phyloP scores from a whole-genome alignment of 805 yeast genomes.

The Torulaspora microellipsoides region DNA sequence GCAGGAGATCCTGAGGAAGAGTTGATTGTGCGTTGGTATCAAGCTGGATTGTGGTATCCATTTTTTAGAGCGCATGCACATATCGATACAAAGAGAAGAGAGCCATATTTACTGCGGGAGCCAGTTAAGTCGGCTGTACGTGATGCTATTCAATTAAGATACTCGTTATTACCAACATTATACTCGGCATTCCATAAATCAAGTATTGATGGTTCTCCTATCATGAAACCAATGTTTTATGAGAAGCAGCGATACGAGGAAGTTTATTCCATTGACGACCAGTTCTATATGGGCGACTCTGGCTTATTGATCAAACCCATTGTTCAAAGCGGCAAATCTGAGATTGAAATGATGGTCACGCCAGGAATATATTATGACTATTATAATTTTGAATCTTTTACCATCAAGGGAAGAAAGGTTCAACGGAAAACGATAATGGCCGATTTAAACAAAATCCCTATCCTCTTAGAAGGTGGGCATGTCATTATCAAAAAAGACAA shows the following conservation, averaged over 20 bases:
- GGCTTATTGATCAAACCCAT: conserved; percentile 82
- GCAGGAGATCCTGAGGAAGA: conserved; percentile 86
- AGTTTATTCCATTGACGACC: conserved; percentile 66
- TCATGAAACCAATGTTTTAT: conserved; percentile 65
- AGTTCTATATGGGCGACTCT: conserved; percentile 69
- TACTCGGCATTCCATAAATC: conserved; percentile 76
- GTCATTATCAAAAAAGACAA: conserved; percentile 65
- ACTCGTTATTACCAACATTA: conserved; percentile 67
- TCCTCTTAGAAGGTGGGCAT: conserved; percentile 73
- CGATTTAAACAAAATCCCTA: conserved; percentile 61
- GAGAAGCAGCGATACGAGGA: conserved; percentile 40
- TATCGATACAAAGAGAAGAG: conserved; percentile 86
- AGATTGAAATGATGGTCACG: conserved; percentile 37
- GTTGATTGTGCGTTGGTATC: conserved; percentile 88
- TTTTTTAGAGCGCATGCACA: conserved; percentile 97
- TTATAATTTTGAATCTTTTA: conserved; percentile 31
- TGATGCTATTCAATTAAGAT: conserved; percentile 69
- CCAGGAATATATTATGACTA: conserved; percentile 57
- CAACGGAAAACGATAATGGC: conserved; percentile 36
- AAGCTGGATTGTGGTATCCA: conserved; percentile 93
- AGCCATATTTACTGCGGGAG: conserved; percentile 83
- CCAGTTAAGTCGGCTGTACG: conserved; percentile 63
- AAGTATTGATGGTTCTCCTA: conserved; percentile 58
- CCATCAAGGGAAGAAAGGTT: conserved; percentile 30
- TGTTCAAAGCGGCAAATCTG: conserved; percentile 45